phyloP scores from a whole-genome alignment of 2,329 filamentous ascomycete genomes.

The Exophiala viscosa region DNA sequence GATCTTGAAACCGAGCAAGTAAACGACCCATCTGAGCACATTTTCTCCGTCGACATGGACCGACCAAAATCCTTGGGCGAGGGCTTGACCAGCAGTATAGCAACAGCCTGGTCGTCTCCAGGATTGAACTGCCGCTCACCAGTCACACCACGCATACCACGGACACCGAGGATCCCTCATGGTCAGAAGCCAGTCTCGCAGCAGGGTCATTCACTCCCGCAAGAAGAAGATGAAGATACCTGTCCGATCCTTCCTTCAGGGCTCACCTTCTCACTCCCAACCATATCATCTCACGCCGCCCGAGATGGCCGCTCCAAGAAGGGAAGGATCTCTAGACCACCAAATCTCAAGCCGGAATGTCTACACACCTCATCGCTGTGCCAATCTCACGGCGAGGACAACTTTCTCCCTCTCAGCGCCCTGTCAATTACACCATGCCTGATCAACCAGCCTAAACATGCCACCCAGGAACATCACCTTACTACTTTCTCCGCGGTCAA shows the following conservation, averaged over 20 bases:
- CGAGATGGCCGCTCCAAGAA: neutral
- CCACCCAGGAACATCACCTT: constrained; percentile 8
- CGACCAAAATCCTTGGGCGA: constrained; percentile 13
- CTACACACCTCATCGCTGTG: constrained; percentile 6
- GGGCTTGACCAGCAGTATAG: constrained; percentile 3
- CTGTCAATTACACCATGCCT: constrained; percentile 14
- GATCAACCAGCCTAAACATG: constrained; percentile 6
- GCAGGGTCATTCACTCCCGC: neutral
- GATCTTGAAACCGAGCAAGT: constrained; percentile 10
- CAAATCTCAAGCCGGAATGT: constrained; percentile 8
- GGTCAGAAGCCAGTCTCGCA: neutral
- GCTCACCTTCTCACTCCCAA: neutral
- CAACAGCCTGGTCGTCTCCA: constrained; percentile 9
- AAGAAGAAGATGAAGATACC: neutral
- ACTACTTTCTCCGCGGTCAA: constrained; percentile 20
- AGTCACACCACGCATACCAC: constrained; percentile 7
- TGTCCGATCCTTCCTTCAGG: neutral
- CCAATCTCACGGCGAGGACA: neutral
- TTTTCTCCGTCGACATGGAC: constrained; percentile 7
- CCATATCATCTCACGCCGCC: neutral
- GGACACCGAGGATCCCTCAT: constrained; percentile 3
- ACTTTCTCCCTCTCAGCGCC: constrained; percentile 15
- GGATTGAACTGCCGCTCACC: constrained; percentile 5
- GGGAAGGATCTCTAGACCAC: constrained; percentile 1
- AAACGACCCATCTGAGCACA: neutral